A percentile compares a stretch with the other conserved stretches of the same genome.
phyloP scores from a whole-genome alignment of 352 stramenopile species.

The Globisporangium irregulare region DNA sequence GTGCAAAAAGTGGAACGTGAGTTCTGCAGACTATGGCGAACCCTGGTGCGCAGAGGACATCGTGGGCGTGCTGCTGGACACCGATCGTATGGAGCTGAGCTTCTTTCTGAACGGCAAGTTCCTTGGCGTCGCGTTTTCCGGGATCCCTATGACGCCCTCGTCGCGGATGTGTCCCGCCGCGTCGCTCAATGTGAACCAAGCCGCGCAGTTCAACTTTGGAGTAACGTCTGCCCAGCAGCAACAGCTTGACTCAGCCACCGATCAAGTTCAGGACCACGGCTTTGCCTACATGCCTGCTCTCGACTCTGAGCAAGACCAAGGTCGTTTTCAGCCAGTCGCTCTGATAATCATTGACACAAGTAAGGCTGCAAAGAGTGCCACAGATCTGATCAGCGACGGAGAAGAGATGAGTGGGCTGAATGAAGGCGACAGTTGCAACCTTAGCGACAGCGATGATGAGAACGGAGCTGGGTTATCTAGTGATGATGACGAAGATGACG shows the following conservation, averaged over 20 bases:
- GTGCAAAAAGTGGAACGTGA: slow-evolving; percentile 89
- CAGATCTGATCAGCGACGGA: slow-evolving; percentile 10
- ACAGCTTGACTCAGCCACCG: background rate
- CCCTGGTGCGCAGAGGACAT: slow-evolving; percentile 80
- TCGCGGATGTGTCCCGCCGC: slow-evolving; percentile 73
- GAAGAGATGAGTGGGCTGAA: slow-evolving; percentile 4
- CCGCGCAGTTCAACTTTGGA: slow-evolving; percentile 79
- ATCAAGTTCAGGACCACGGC: background rate
- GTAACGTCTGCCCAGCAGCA: background rate
- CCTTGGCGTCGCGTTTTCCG: slow-evolving; percentile 82
- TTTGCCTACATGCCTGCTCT: slow-evolving; percentile 42
- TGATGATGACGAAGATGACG: background rate
- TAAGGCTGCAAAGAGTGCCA: background rate
- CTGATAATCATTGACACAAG: slow-evolving; percentile 17
- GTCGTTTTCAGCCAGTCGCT: slow-evolving; percentile 39
- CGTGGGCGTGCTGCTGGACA: slow-evolving; percentile 86
- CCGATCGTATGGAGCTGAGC: slow-evolving; percentile 78
- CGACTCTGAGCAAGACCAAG: slow-evolving; percentile 36
- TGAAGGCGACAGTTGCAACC: slow-evolving; percentile 10
- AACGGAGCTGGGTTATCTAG: background rate
- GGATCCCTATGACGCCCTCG: slow-evolving; percentile 34
- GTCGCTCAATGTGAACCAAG: slow-evolving; percentile 86
- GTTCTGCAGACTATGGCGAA: slow-evolving; percentile 78
- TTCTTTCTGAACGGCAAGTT: slow-evolving; percentile 92
- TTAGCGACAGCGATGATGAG: slow-evolving; percentile 19